phyloP scores from a whole-genome alignment of 768 basidiomycete species.

The Hydnum rufescens region DNA sequence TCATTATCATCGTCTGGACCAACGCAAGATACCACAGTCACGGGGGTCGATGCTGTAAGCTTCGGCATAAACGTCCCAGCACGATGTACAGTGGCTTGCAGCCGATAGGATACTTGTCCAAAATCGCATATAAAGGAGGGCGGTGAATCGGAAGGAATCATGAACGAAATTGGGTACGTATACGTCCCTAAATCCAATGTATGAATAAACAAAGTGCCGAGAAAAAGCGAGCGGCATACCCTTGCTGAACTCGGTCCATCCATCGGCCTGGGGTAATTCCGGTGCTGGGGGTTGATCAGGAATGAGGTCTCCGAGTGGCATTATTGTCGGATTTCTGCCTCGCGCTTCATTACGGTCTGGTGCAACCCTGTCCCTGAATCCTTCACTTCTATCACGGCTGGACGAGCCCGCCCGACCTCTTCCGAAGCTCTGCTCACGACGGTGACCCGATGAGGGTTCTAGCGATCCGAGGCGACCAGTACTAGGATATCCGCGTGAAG shows the following conservation, averaged over 20 bases:
- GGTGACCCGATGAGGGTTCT: neutral
- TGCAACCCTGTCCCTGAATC: neutral
- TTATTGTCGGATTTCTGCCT: neutral
- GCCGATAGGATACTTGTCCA: conserved; percentile 58
- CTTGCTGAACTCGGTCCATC: conserved; percentile 77
- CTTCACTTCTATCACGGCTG: neutral
- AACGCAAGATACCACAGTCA: conserved; percentile 54
- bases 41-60: conserved; percentile 46
- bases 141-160: conserved; percentile 60
- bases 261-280: conserved; percentile 15
- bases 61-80: conserved; percentile 65
- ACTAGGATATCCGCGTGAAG: neutral
- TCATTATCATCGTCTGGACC: conserved; percentile 78
- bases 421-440: conserved; percentile 5
- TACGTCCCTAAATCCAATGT: conserved; percentile 44
- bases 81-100: conserved; percentile 67
- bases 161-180: conserved; percentile 83
- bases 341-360: neutral
- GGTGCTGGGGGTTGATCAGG: conserved; percentile 2
- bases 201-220: neutral
- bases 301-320: conserved; percentile 4
- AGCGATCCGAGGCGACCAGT: neutral
- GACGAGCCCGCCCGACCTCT: neutral
- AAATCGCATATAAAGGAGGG: conserved; percentile 56
- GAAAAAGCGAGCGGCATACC: conserved; percentile 26